Conservation (phyloP, 2,329 filamentous ascomycete species). For the Dothideomycetidae sp. region DNA sequence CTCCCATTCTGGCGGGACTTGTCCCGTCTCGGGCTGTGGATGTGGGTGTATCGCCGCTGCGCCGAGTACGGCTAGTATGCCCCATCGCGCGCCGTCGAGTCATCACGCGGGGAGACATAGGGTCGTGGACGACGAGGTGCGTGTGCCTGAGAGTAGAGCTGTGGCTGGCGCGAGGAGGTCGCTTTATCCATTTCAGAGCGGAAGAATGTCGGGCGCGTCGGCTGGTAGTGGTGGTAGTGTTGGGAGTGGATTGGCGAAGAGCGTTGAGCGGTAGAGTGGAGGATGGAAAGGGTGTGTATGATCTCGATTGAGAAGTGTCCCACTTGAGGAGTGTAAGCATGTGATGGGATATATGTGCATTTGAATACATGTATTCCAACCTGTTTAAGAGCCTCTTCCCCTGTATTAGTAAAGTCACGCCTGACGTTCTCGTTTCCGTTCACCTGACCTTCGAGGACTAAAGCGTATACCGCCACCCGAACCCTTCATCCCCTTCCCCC, state of each 20-base stretch:
- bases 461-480: conserved; percentile 49
- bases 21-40: conserved; percentile 5
- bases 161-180: conserved; percentile 26
- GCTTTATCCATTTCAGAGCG: conserved; percentile 13
- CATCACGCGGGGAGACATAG: conserved; percentile 18
- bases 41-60: conserved; percentile 3
- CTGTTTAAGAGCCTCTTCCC: no score
- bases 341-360: no score
- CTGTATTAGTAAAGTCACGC: no score
- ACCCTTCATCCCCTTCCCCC: conserved; percentile 44
- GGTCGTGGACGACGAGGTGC: conserved; percentile 28
- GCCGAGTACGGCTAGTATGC: no score
- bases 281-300: no score
- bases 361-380: no score
- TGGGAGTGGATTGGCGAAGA: conserved; percentile 3
- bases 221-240: conserved; percentile 3
- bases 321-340: no score
- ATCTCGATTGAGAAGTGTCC: conserved; percentile 7
- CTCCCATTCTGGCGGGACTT: conserved; percentile 2
- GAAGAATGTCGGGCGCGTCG: conserved; percentile 4
- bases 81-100: neutral
- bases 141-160: conserved; percentile 29
- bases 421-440: no score
- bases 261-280: conserved; percentile 5
- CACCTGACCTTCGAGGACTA: no score